These are phyloP conservation scores for Termitomyces sp. DNA, from an alignment of 768 basidiomycete species.

Conservation along the genomic window DNA sequence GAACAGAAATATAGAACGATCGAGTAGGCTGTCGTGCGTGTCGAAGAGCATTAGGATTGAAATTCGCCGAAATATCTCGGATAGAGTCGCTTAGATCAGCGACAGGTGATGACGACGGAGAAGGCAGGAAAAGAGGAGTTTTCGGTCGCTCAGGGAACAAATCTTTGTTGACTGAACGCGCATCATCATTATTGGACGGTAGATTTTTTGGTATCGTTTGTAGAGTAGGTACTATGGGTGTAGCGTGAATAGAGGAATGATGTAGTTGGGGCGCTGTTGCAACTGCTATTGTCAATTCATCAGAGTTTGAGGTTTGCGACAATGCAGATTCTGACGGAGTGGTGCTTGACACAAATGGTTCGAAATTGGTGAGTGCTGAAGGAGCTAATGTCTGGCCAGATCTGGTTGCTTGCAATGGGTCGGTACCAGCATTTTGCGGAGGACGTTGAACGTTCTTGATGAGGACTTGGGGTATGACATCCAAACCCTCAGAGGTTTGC, in stretches of 20 bases:
- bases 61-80: background rate
- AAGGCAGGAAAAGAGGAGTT: conserved; percentile 49
- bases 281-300: background rate
- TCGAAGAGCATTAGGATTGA: background rate
- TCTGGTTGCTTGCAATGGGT: background rate
- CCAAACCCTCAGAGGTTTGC: background rate
- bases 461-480: background rate
- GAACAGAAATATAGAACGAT: conserved; percentile 28
- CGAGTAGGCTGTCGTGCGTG: background rate
- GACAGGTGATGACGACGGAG: conserved; percentile 33
- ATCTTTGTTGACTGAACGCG: background rate
- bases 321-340: background rate
- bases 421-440: background rate
- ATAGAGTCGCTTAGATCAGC: background rate
- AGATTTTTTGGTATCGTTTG: background rate
- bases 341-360: background rate
- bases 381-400: background rate
- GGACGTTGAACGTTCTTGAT: background rate
- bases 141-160: conserved; percentile 15
- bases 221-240: background rate
- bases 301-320: background rate
- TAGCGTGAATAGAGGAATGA: background rate
- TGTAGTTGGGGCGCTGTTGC: background rate
- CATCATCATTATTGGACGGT: background rate
- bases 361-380: background rate